Base-by-base conservation (phyloP, 345 rosid species). In the Ceriops decandra region DNA sequence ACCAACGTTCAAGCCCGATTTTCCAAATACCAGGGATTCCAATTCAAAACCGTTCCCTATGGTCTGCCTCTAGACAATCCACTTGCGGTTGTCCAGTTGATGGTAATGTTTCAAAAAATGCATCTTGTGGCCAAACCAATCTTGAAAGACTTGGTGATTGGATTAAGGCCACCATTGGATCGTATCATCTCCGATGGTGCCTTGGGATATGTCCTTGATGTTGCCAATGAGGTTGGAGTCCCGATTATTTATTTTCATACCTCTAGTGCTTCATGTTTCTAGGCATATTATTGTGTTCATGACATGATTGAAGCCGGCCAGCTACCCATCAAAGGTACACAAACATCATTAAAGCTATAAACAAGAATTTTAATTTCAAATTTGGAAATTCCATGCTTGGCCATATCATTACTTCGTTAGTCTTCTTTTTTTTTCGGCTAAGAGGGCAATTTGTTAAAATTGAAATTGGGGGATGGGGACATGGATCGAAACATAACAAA, bases 311-410 rank as follows among this genome's bases (percentile, higher is more conserved):
- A 76, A 19, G 85, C 85, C 0, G 69, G 75, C 2, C 82, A 83
- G 64, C 73, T 87, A 52, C 88, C 89, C 2, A 70, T 78, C 42
- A 56, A 27, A 81, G 85, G 87, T 77, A 68, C 10, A 66, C 73
- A 31, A 52, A 32, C 36, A 4, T 4, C 7, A 33, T 6, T 5
- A 33, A 6, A 6, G 1, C 35, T 1, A 17, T 2, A 26, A 15
- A 42, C 1, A 16, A 15, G 13, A 7, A 36, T 7, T 36, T 36
- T 9, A 36, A 1, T 36, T 36, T 36, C 35, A 5, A 6, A 9
- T 36, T 36, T 8, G 42, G 9, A 36, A 9, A 8, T 0, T 36
- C 42, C 42, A 8, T 36, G 9, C 42, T 36, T 53, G 1, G 20
- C 24, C n/a, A 19, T 19, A 52, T 52, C 57, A 6, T 52, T 52